phyloP scores from a whole-genome alignment of 768 basidiomycete species.

The Mycena filopes region DNA sequence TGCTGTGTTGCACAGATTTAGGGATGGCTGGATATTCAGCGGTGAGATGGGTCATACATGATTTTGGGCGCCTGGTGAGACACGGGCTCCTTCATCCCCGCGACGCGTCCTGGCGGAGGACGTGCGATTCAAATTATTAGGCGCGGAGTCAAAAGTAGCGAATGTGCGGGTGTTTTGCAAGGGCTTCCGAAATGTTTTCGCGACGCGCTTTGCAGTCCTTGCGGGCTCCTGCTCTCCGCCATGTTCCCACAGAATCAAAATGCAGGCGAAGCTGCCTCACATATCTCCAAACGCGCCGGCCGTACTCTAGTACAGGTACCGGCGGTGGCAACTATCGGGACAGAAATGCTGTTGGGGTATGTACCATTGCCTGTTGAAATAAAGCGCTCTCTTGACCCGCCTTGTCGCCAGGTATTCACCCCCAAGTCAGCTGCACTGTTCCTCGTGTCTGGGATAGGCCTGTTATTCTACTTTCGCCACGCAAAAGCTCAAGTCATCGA shows the following conservation, averaged over 20 bases:
- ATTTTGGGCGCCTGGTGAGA: slow-evolving; percentile 84
- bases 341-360: slow-evolving; percentile 28
- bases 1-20: slow-evolving; percentile 58
- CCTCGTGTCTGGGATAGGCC: slow-evolving; percentile 80
- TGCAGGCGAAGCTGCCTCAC: slow-evolving; percentile 20
- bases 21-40: slow-evolving; percentile 5
- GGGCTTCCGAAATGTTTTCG: slow-evolving; percentile 13
- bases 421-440: slow-evolving; percentile 87
- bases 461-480: slow-evolving; percentile 88
- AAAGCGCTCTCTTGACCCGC: not conserved
- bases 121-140: not conserved
- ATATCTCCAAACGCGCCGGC: slow-evolving; percentile 20
- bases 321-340: not conserved
- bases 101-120: not conserved
- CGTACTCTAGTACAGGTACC: slow-evolving; percentile 13
- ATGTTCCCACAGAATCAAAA: not conserved
- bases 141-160: slow-evolving; percentile 11
- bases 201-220: slow-evolving; percentile 30
- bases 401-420: slow-evolving; percentile 96
- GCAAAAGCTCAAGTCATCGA: slow-evolving; percentile 86
- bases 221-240: not conserved
- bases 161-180: not conserved
- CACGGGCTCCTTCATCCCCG: slow-evolving; percentile 82
- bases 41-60: slow-evolving; percentile 58
- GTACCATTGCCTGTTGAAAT: not conserved